Evolutionary conservation across 345 rosid species (phyloP).

Genomic region (Sapria himalayana): DNA sequence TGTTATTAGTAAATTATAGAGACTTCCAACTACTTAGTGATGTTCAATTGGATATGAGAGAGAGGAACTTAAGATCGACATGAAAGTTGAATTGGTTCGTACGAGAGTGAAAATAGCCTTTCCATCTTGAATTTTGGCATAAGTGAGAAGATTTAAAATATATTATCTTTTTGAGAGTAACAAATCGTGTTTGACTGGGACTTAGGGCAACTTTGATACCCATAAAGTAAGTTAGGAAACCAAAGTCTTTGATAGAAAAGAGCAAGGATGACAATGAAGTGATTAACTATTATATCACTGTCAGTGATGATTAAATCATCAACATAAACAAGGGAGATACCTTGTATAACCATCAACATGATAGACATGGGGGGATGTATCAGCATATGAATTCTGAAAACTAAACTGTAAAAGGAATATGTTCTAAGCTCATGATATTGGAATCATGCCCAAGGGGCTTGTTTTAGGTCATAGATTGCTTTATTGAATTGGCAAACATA

Average conservation of each 20-base stretch:
- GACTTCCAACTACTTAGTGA: background rate
- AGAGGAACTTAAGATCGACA: background rate
- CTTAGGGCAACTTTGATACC: no score
- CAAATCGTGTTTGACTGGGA: no score
- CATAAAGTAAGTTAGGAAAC: background rate
- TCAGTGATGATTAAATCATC: background rate
- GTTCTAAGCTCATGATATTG: background rate
- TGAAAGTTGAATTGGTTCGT: background rate
- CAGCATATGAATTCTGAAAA: background rate
- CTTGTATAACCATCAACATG: background rate
- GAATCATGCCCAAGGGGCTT: background rate
- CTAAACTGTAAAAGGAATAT: background rate
- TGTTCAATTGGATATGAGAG: background rate
- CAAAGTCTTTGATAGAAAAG: background rate
- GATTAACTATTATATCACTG: background rate
- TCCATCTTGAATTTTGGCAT: no score
- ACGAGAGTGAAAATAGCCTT: no score
- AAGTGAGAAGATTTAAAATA: no score
- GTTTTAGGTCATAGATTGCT: background rate
- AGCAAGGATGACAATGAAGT: background rate
- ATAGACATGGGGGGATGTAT: background rate
- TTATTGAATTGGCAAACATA: background rate
- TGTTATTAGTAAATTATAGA: background rate
- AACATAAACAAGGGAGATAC: no score
- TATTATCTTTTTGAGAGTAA: background rate